Conservation (phyloP, 2,329 filamentous ascomycete species). For the Orbilia brochopaga region DNA sequence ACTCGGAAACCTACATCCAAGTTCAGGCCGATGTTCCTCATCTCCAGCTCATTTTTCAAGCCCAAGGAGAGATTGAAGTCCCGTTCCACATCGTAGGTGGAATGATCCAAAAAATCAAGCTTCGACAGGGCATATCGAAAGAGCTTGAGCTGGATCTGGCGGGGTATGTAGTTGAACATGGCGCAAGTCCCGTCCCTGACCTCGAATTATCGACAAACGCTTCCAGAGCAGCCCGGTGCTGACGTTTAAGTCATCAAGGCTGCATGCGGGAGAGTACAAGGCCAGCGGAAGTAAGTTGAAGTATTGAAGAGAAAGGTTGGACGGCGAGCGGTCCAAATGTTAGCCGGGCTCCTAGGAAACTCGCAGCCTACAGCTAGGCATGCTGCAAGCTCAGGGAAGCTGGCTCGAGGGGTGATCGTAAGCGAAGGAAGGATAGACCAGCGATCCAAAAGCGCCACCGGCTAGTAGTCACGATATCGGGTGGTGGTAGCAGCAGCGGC, state of each 20-base stretch:
- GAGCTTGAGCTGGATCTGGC: slow-evolving; percentile 58
- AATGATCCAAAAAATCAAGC: slow-evolving; percentile 84
- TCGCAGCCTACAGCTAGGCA: neutral
- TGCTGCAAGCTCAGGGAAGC: neutral
- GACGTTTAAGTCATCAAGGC: slow-evolving; percentile 13
- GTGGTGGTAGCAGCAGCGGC: too few relatives aligned
- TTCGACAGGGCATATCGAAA: slow-evolving; percentile 83
- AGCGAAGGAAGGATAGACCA: neutral
- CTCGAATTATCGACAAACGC: slow-evolving; percentile 2
- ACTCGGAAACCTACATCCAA: slow-evolving; percentile 67
- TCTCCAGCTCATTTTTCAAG: slow-evolving; percentile 79
- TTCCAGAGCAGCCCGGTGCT: slow-evolving; percentile 12
- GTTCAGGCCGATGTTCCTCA: slow-evolving; percentile 82
- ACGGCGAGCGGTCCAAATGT: neutral
- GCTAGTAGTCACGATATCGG: too few relatives aligned
- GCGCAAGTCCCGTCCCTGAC: neutral
- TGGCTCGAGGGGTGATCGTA: too few relatives aligned
- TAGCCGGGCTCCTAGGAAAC: neutral
- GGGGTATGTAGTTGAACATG: slow-evolving; percentile 44
- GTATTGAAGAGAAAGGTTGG: neutral
- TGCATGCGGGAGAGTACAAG: slow-evolving; percentile 1
- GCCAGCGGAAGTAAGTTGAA: neutral
- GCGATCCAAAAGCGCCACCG: neutral
- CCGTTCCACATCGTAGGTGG: slow-evolving; percentile 80
- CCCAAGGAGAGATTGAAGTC: slow-evolving; percentile 81